Evolutionary conservation across 805 yeast species (phyloP).

Genomic region (Naumovozyma dairenensis): DNA sequence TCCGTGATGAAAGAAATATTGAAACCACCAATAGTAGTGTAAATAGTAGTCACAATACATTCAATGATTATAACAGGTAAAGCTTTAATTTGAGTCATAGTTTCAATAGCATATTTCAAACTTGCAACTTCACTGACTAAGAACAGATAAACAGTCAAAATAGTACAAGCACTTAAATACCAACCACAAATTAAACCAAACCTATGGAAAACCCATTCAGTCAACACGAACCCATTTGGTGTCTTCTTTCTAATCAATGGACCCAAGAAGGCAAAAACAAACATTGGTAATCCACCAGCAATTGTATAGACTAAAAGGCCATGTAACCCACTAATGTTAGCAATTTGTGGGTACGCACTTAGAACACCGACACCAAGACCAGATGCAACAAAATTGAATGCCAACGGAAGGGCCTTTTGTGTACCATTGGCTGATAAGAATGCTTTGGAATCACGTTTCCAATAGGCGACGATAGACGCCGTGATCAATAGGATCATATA

Average conservation of each 20-base stretch:
- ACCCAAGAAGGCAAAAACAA: constrained; percentile 73
- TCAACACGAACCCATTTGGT: constrained; percentile 83
- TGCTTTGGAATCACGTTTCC: constrained; percentile 38
- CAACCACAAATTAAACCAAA: constrained; percentile 66
- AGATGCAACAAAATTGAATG: constrained; percentile 83
- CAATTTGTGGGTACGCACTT: constrained; percentile 79
- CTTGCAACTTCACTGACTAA: constrained; percentile 85
- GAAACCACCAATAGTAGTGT: constrained; percentile 85
- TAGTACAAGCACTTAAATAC: constrained; percentile 70
- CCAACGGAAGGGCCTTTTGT: constrained; percentile 68
- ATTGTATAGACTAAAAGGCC: constrained; percentile 76
- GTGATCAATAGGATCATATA: constrained; percentile 44
- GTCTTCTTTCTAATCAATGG: constrained; percentile 69
- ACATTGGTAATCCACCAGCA: constrained; percentile 74
- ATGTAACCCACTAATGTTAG: constrained; percentile 76
- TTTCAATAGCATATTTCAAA: constrained; percentile 61
- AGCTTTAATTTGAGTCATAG: constrained; percentile 70
- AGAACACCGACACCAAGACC: constrained; percentile 90
- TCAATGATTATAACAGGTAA: constrained; percentile 76
- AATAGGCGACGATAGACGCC: constrained; percentile 55
- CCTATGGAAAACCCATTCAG: constrained; percentile 88
- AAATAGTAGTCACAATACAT: constrained; percentile 77
- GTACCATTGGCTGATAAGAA: constrained; percentile 76
- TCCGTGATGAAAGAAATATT: constrained; percentile 82
- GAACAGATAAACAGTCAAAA: constrained; percentile 74